A percentile compares a stretch with the other conserved stretches of the same genome.
Conservation (phyloP, 208 protist genomes). For the Trichomonas vaginalis region DNA sequence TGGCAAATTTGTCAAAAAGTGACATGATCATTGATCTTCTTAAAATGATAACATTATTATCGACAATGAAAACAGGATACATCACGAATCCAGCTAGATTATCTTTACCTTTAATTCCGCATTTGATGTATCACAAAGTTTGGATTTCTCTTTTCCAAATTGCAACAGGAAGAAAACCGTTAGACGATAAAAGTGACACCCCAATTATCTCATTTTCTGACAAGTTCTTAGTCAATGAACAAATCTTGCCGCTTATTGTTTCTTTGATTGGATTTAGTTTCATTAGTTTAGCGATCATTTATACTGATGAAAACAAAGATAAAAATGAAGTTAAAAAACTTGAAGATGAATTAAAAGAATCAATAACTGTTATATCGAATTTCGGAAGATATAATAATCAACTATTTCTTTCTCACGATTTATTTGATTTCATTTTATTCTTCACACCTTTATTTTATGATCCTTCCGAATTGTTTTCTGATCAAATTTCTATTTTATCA, state of each 20-base stretch:
- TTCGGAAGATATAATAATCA: not conserved
- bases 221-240: not conserved
- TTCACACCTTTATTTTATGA: not conserved
- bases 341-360: not conserved
- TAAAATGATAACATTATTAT: not conserved
- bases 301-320: not conserved
- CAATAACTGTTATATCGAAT: not conserved
- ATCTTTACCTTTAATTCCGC: not conserved
- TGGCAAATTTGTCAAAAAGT: not conserved
- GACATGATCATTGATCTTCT: not conserved
- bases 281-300: not conserved
- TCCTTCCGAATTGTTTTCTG: not conserved
- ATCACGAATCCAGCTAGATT: not conserved
- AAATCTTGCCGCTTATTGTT: not conserved
- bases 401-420: not conserved
- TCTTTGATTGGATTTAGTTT: not conserved
- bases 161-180: not conserved
- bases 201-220: not conserved
- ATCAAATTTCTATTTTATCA: not conserved
- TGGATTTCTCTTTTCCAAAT: not conserved
- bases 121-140: not conserved
- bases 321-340: not conserved
- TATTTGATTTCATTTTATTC: not conserved
- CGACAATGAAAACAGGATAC: not conserved
- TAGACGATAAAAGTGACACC: not conserved